phyloP scores from a whole-genome alignment of 345 rosid genomes.

The Sonneratia alba region DNA sequence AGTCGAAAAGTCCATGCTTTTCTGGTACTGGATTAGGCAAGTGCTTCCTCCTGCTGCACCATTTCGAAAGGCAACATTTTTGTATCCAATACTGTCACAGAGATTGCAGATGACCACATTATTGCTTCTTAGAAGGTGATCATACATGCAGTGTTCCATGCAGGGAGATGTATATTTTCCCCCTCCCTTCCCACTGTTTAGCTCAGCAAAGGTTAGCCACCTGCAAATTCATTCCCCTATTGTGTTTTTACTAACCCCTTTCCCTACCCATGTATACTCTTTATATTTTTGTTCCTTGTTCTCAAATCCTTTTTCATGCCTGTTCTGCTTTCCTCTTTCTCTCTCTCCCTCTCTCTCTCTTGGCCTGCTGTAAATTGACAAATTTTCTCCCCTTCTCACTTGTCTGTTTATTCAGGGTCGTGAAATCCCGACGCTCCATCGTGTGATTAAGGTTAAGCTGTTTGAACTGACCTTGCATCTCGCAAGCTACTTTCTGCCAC shows the following conservation, averaged over 20 bases:
- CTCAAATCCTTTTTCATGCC: too few species aligned
- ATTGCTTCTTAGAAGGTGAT: not conserved
- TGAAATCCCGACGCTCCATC: constrained; percentile 93
- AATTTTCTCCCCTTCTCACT: not conserved
- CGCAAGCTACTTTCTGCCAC: not conserved
- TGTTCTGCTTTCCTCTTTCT: too few species aligned
- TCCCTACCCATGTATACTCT: too few species aligned
- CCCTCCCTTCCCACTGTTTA: not conserved
- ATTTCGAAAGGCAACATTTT: not conserved
- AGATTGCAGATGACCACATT: not conserved
- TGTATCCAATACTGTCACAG: not conserved
- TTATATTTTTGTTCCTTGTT: too few species aligned
- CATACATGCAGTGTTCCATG: constrained; percentile 2
- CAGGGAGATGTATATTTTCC: constrained; percentile 82
- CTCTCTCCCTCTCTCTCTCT: not conserved
- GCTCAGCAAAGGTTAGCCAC: not conserved
- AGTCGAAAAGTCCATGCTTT: not conserved
- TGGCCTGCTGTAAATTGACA: not conserved
- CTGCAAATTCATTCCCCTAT: not conserved
- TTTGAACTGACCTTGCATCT: constrained; percentile 3
- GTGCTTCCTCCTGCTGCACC: not conserved
- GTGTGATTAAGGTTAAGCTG: constrained; percentile 71
- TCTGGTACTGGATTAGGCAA: not conserved
- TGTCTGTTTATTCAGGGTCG: constrained; percentile 57
- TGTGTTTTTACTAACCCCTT: not conserved